A percentile compares a stretch with the other conserved stretches of the same genome.
phyloP scores from a whole-genome alignment of 2,329 filamentous ascomycete genomes.

The Hymenoscyphus salicellus region DNA sequence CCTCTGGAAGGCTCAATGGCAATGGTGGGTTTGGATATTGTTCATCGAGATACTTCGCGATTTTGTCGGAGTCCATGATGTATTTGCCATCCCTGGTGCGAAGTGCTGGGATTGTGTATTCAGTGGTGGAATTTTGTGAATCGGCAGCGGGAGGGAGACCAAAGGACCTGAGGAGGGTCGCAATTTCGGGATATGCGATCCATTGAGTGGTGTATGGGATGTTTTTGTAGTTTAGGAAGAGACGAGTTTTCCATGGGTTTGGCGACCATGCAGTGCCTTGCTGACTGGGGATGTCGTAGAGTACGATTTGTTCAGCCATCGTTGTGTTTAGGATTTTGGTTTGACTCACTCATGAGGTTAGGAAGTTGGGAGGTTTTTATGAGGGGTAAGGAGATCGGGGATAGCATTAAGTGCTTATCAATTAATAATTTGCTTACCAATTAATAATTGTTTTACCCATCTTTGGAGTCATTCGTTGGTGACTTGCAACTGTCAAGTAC shows the following conservation, averaged over 20 bases:
- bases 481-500: too few species aligned
- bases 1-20: constrained; percentile 53
- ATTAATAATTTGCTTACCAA: background rate
- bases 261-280: constrained; percentile 48
- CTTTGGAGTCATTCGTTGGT: too few species aligned
- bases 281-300: background rate
- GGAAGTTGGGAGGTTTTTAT: background rate
- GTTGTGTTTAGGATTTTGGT: background rate
- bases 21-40: constrained; percentile 56
- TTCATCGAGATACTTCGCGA: constrained; percentile 58
- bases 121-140: constrained; percentile 41
- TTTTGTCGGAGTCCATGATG: constrained; percentile 62
- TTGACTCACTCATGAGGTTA: background rate
- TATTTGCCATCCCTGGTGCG: constrained; percentile 54
- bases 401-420: background rate
- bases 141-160: background rate
- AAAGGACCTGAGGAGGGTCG: constrained; percentile 43
- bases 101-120: constrained; percentile 57
- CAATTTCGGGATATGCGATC: constrained; percentile 67
- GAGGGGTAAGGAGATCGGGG: background rate
- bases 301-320: background rate
- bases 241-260: constrained; percentile 69
- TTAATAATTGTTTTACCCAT: too few species aligned
- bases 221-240: constrained; percentile 65
- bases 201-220: constrained; percentile 67